Evolutionary conservation across 2,329 filamentous ascomycete genomes (phyloP).

Genomic region (Aplosporella prunicola): DNA sequence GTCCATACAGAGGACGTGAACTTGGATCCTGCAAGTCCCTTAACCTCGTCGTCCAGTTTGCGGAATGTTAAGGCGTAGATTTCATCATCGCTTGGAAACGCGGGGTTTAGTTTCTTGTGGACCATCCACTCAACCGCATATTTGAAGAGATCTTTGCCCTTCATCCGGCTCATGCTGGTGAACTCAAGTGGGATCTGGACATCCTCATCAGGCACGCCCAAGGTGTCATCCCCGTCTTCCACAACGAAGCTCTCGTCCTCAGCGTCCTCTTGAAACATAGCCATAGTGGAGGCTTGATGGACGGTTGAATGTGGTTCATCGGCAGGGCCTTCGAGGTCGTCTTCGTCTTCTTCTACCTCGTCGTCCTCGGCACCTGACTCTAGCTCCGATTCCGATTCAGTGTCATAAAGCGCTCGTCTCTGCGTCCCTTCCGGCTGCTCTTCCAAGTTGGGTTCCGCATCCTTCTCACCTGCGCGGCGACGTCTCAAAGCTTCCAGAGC

Average conservation of each 20-base stretch:
- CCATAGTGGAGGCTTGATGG: slow-evolving; percentile 21
- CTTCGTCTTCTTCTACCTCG: slow-evolving; percentile 19
- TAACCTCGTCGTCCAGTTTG: slow-evolving; percentile 63
- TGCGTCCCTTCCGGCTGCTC: slow-evolving; percentile 15
- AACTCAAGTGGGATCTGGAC: slow-evolving; percentile 59
- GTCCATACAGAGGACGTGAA: slow-evolving; percentile 65
- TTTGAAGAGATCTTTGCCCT: slow-evolving; percentile 62
- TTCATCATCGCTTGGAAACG: slow-evolving; percentile 52
- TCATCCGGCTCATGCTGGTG: slow-evolving; percentile 55
- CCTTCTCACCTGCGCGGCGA: slow-evolving; percentile 25
- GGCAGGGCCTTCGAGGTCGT: slow-evolving; percentile 2
- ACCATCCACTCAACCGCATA: slow-evolving; percentile 73
- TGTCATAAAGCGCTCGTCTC: slow-evolving; percentile 15
- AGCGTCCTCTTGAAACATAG: slow-evolving; percentile 43
- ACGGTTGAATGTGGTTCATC: slow-evolving; percentile 5
- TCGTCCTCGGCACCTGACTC: slow-evolving; percentile 15
- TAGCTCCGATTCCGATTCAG: slow-evolving; percentile 14
- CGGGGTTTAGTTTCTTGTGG: slow-evolving; percentile 66
- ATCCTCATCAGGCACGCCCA: slow-evolving; percentile 46
- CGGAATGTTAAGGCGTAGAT: slow-evolving; percentile 60
- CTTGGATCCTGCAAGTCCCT: slow-evolving; percentile 58
- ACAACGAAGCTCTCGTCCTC: slow-evolving; percentile 57
- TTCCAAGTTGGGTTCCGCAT: slow-evolving; percentile 15
- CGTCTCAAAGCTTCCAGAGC: slow-evolving; percentile 37
- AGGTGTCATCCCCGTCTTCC: slow-evolving; percentile 47